Base-by-base conservation (phyloP, 1,284 basidiomycete genomes). In the Mycosarcoma maydis region DNA sequence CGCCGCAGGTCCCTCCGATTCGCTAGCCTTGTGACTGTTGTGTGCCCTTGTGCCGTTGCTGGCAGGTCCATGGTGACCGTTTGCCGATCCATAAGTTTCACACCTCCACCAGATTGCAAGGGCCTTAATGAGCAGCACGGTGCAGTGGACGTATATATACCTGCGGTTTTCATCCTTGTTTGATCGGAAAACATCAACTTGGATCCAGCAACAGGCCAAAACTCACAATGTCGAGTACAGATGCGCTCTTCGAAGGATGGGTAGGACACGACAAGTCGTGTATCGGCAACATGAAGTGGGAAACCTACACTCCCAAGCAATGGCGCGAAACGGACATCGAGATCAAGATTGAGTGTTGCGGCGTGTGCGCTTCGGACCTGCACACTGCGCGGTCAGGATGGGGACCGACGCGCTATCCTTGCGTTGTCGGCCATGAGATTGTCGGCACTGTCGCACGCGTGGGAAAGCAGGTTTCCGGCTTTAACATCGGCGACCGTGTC, bases 401-500 rank as follows among this genome's bases (percentile, higher is more conserved):
- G 75, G 75, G 73, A 14, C 59, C 67, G n/a, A 53, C 73, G 10
- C 50, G 61, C 11, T 73, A 71, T 23, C 75, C 75, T 11, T 60
- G 61, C 24, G 62, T 68, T 9, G 69, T 72, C 3, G 72, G 61
- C n/a, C 88, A 89, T 77, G 88, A 89, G 80, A 88, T 89, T 57
- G 83, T 87, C 47, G 87, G 88, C 7, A 83, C 83, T 11, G 87
- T 87, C 24, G 54, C 71, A n/a, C 58, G 61, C 38, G 73, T 75
- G 9, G 75, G 73, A 11, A 61, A 52, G 17, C 84, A 87, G 37
- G 87, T 88, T 34, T 84, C 80, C 8, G 84, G 83, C 44, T 83
- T 88, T 82, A 87, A 87, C 72, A 83, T 86, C 34, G 88, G 88
- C 46, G 86, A 89, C 72, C 83, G 86, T 10, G 88, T 86, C 48